Base-by-base conservation (phyloP, 2,329 filamentous ascomycete genomes). In the Aureobasidium sp. region DNA sequence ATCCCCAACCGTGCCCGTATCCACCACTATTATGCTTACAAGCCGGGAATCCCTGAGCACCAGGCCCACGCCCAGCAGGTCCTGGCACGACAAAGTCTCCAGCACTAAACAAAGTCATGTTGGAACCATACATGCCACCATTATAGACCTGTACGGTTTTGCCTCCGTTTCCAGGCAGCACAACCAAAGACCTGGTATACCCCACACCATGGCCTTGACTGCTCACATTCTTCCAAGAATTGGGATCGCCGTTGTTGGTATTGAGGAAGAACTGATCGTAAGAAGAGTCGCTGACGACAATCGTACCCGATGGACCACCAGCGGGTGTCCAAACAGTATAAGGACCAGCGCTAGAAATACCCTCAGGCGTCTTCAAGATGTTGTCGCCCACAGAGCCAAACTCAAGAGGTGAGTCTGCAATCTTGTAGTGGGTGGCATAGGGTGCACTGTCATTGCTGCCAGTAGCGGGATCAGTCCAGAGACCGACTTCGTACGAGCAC, bases 401-500 rank as follows among this genome's bases (percentile, higher is more conserved):
- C n/a, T 68, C 64, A 52, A 73, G 67, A 0, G 78, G 77, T 56
- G 75, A 66, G 5, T 64, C 61, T 6, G 70, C 67, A 14, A 51
- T 51, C 37, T 74, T 74, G 68, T 75, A 80, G 69, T 77, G 77
- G n/a, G 79, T 67, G 2, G 77, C 74, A 64, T 78, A 79, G 6
- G 65, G 59, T 34, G 61, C 64, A 14, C 14, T 17, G 14, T 66
- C 65, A 0, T 69, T 69, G 45, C 71, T 61, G 59, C 76, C 77
- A 40, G 44, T 48, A n/a, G 17, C 44, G 17, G 44, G 44, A 21
- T 48, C 47, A 3, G 37, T 30, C 47, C 47, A 51, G 14, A 51
- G 47, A 25, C 79, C 79, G 57, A 79, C 80, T 64, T 86, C 83
- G 64, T 85, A 85, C 5, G 76, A 74, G 70, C 82, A 79, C 61